A percentile compares a stretch with the other conserved stretches of the same genome.
phyloP scores from a whole-genome alignment of 2,329 filamentous ascomycete genomes.

The Calonectria pteridis region DNA sequence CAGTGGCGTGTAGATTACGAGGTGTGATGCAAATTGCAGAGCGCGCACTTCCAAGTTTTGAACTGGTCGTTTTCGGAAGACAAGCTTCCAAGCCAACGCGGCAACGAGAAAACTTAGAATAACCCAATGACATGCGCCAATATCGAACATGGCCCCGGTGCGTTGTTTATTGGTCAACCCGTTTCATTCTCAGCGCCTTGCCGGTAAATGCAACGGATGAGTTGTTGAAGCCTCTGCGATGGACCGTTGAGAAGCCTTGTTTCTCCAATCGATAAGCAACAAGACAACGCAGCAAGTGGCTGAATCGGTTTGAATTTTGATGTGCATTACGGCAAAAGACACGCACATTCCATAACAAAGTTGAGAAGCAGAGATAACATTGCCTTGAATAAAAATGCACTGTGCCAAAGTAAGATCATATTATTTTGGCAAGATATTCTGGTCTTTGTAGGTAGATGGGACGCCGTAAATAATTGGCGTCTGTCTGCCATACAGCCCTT shows the following conservation, averaged over 20 bases:
- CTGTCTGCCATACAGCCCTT: too few species aligned
- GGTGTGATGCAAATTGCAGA: neutral
- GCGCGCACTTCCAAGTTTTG: neutral
- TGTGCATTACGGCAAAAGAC: neutral
- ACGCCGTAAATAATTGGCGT: neutral
- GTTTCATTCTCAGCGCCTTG: neutral
- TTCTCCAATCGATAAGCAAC: neutral
- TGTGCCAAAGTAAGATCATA: too few species aligned
- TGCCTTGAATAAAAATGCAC: neutral
- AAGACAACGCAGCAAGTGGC: neutral
- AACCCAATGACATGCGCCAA: neutral
- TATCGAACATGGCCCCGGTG: neutral
- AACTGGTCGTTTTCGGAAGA: neutral
- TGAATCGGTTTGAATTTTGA: neutral
- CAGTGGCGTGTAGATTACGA: neutral
- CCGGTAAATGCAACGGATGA: neutral
- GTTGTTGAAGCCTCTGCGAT: neutral
- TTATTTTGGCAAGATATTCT: too few species aligned
- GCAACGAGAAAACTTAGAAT: neutral
- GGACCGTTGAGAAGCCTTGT: neutral
- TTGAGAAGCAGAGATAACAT: neutral
- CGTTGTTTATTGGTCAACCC: neutral
- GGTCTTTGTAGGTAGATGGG: neutral
- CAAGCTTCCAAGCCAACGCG: neutral
- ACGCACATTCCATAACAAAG: neutral